Evolutionary conservation across 192 early-diverging fungal species (phyloP).

Genomic region (Podila epigama): DNA sequence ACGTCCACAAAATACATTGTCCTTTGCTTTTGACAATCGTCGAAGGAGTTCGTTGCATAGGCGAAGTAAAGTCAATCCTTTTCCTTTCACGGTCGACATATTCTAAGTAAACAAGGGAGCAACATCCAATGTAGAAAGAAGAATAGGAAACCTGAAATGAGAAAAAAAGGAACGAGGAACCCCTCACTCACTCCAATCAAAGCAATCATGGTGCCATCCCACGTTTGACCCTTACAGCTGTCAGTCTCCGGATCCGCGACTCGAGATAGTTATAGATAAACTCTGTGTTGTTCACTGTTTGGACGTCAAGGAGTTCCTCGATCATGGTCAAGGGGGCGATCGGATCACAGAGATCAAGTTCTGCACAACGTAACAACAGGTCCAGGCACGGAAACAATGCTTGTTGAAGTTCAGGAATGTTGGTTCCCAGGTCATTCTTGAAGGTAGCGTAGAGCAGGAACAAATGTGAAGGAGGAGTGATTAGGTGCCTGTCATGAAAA

Average conservation of each 20-base stretch:
- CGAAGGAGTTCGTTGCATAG: conserved; percentile 91
- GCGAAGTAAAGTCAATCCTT: conserved; percentile 82
- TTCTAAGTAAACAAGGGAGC: conserved; percentile 51
- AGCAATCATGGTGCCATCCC: no score
- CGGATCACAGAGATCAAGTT: conserved; percentile 24
- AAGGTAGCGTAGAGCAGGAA: not conserved
- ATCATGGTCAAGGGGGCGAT: conserved; percentile 58
- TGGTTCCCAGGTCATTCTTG: conserved; percentile 28
- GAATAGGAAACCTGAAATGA: no score
- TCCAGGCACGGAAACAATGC: conserved; percentile 35
- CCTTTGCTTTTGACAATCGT: conserved; percentile 83
- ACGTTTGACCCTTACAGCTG: conserved; percentile 53
- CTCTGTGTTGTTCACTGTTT: conserved; percentile 64
- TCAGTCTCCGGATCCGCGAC: conserved; percentile 56
- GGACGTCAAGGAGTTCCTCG: conserved; percentile 74
- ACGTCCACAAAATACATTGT: conserved; percentile 85
- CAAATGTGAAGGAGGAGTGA: not conserved
- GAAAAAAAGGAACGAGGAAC: no score
- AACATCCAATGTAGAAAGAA: no score
- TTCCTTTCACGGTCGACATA: conserved; percentile 80
- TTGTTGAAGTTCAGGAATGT: conserved; percentile 8
- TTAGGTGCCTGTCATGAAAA: not conserved
- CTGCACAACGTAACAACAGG: conserved; percentile 35
- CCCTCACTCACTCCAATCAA: no score
- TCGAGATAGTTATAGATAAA: conserved; percentile 74